Conservation (phyloP, 2,329 filamentous ascomycete genomes). For the Fusarium verticillioides region DNA sequence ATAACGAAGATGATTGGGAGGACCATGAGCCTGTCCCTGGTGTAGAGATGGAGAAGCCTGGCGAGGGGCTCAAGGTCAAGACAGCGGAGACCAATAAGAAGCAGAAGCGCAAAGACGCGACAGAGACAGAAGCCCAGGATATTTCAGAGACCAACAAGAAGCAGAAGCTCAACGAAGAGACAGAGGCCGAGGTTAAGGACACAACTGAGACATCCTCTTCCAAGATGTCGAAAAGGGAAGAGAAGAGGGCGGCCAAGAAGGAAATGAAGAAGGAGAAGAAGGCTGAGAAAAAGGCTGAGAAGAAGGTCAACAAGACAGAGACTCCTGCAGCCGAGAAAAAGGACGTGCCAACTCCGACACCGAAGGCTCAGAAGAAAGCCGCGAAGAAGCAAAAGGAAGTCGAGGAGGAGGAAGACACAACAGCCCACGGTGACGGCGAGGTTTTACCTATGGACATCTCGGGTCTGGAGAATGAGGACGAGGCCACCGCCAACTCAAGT, state of each 20-base stretch:
- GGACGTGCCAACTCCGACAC: conserved; percentile 30
- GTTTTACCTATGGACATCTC: conserved; percentile 44
- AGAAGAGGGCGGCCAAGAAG: conserved; percentile 62
- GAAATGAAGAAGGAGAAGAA: conserved; percentile 58
- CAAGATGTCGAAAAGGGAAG: conserved; percentile 64
- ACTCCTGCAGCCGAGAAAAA: conserved; percentile 48
- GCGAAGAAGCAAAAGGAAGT: conserved; percentile 44
- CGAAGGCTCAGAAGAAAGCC: conserved; percentile 43
- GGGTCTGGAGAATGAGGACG: conserved; percentile 54
- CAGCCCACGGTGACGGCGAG: conserved; percentile 21
- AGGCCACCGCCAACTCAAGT: conserved; percentile 58
- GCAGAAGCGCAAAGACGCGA: conserved; percentile 52
- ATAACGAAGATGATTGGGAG: conserved; percentile 59
- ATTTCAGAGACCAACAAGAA: conserved; percentile 64
- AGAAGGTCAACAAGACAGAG: conserved; percentile 57
- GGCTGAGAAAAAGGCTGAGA: conserved; percentile 53
- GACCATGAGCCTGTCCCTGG: conserved; percentile 61
- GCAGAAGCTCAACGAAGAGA: conserved; percentile 52
- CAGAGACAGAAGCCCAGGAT: conserved; percentile 14
- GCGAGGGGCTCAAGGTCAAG: conserved; percentile 69
- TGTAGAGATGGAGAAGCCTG: conserved; percentile 69
- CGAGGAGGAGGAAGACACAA: conserved; percentile 23
- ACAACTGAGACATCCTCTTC: conserved; percentile 58
- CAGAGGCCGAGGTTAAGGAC: conserved; percentile 40
- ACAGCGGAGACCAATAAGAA: conserved; percentile 66